phyloP scores from a whole-genome alignment of 208 protist genomes.

The Leptomonas pyrrhocoris region DNA sequence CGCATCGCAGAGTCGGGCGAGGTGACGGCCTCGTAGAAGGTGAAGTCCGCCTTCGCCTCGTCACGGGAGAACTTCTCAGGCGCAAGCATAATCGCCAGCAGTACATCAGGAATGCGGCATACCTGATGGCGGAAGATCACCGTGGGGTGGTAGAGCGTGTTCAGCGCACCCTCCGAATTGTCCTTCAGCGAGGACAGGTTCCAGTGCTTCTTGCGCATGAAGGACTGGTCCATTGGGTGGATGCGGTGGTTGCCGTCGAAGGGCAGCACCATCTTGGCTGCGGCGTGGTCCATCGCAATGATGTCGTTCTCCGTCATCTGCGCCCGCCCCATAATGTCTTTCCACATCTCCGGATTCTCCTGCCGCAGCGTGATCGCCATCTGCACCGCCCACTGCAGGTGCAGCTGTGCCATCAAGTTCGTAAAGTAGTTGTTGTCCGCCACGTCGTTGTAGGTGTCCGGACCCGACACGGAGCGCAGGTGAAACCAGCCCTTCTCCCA shows the following conservation, averaged over 20 bases:
- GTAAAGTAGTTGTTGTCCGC: conserved; percentile 93
- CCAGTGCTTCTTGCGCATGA: conserved; percentile 89
- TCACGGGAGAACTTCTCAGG: conserved; percentile 78
- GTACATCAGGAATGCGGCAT: conserved; percentile 82
- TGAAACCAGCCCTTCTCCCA: conserved; percentile 86
- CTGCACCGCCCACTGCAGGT: conserved; percentile 84
- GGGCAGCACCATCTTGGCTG: conserved; percentile 68
- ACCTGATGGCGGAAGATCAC: conserved; percentile 89
- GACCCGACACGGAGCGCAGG: conserved; percentile 82
- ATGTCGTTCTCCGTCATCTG: conserved; percentile 79
- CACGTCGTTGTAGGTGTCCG: conserved; percentile 86
- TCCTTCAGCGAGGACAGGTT: conserved; percentile 61
- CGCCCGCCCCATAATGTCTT: conserved; percentile 62
- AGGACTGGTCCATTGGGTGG: conserved; percentile 85
- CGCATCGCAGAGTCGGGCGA: conserved; percentile 78
- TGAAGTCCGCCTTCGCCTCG: conserved; percentile 81
- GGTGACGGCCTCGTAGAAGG: conserved; percentile 89
- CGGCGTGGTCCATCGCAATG: conserved; percentile 70
- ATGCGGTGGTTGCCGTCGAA: conserved; percentile 86
- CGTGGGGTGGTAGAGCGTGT: conserved; percentile 75
- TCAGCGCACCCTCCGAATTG: conserved; percentile 40
- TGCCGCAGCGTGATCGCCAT: conserved; percentile 58
- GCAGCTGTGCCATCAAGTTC: conserved; percentile 88
- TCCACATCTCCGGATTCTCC: conserved; percentile 61
- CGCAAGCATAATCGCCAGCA: conserved; percentile 81